phyloP scores from a whole-genome alignment of 2,329 filamentous ascomycete genomes.

The Penicillium sp. region DNA sequence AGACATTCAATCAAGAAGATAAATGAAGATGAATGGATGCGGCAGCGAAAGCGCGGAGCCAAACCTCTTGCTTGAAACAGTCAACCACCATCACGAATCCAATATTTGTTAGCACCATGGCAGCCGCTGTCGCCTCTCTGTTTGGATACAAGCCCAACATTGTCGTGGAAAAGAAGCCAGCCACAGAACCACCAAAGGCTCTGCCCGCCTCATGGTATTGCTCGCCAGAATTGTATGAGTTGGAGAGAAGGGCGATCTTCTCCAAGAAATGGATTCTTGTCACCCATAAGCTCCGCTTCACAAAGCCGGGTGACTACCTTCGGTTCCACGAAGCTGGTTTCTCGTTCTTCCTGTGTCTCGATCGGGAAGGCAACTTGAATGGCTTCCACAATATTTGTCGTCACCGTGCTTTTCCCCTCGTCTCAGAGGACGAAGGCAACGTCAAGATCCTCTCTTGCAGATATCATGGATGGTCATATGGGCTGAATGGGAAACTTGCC shows the following conservation, averaged over 20 bases:
- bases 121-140: conserved; percentile 17
- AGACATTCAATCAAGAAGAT: background rate
- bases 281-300: conserved; percentile 20
- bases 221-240: conserved; percentile 18
- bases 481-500: conserved; percentile 57
- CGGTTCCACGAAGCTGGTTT: conserved; percentile 59
- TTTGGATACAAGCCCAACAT: conserved; percentile 17
- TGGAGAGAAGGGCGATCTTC: conserved; percentile 20
- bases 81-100: background rate
- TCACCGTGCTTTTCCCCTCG: conserved; percentile 60
- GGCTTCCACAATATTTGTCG: conserved; percentile 63
- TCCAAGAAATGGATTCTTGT: conserved; percentile 21
- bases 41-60: background rate
- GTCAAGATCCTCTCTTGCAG: conserved; percentile 57
- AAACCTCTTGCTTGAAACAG: background rate
- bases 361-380: conserved; percentile 53
- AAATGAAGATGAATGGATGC: background rate
- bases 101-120: conserved; percentile 8
- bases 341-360: conserved; percentile 55
- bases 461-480: conserved; percentile 64
- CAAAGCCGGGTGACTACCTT: conserved; percentile 57
- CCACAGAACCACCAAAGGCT: conserved; percentile 11
- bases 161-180: background rate
- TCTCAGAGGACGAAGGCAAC: conserved; percentile 51
- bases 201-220: conserved; percentile 19